phyloP scores from a whole-genome alignment of 768 basidiomycete genomes.

The Russula abietina region DNA sequence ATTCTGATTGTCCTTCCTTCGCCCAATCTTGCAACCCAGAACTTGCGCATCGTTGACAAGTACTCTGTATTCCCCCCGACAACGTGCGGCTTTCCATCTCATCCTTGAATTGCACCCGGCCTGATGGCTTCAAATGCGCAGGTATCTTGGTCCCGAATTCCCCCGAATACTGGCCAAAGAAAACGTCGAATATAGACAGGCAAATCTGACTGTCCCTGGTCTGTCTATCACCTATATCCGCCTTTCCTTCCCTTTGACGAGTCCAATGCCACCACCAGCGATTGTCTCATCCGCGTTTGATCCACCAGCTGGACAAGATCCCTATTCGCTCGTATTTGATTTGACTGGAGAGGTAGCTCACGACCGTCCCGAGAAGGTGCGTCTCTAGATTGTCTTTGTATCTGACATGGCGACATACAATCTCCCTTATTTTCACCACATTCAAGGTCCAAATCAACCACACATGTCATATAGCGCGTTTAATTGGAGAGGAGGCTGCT shows the following conservation, averaged over 20 bases:
- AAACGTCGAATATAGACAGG: slow-evolving; percentile 74
- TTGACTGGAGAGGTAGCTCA: slow-evolving; percentile 73
- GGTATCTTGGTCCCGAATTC: slow-evolving; percentile 76
- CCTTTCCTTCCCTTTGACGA: not conserved
- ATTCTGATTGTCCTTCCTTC: slow-evolving; percentile 16
- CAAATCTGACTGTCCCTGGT: slow-evolving; percentile 72
- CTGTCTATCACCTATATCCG: slow-evolving; percentile 5
- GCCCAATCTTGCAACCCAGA: slow-evolving; percentile 35
- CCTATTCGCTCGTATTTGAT: slow-evolving; percentile 80
- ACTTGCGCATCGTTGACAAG: slow-evolving; percentile 68
- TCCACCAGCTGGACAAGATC: slow-evolving; percentile 58
- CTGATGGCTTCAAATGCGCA: slow-evolving; percentile 29
- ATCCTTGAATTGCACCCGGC: slow-evolving; percentile 26
- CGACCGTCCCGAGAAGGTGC: slow-evolving; percentile 70
- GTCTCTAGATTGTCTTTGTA: slow-evolving; percentile 24
- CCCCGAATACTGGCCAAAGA: slow-evolving; percentile 60
- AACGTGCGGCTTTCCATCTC: slow-evolving; percentile 42
- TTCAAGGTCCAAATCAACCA: slow-evolving; percentile 68
- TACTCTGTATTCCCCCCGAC: slow-evolving; percentile 69
- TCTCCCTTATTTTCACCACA: not conserved
- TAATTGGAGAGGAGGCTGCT: slow-evolving; percentile 74
- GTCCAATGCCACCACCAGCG: slow-evolving; percentile 38
- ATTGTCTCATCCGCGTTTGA: slow-evolving; percentile 65
- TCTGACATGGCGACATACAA: not conserved
- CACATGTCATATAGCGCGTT: slow-evolving; percentile 62